Evolutionary conservation across 345 rosid species (phyloP), one percentile per base, ranked within the genome.

Genomic region (Gossypium raimondii): DNA sequence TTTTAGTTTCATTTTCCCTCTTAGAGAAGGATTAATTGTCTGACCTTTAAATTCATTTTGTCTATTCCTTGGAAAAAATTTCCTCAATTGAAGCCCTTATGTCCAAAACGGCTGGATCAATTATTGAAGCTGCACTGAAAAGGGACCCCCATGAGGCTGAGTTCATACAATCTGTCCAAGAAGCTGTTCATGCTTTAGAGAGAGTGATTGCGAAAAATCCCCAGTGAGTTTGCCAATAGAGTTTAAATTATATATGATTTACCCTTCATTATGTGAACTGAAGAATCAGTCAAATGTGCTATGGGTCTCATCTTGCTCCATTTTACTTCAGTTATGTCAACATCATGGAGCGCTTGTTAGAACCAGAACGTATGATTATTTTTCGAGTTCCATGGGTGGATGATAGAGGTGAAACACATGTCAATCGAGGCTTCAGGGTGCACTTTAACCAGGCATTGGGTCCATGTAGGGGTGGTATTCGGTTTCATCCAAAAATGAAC

Each of bases 51-150:
- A 66, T 48, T 53, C 51, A 41, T 75, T 75, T 53, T 50, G 64
- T 73, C 58, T 73, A 53, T 67, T 38, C 48, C 16, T 68, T 77
- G 76, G 43, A 75, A 50, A 65, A 72, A 18, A 67, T 81, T 78
- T 76, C 76, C 66, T 74, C 55, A 78, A 82, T 78, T 89, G 90
- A 89, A 95, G 99, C 99, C 77, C 88, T 95, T 75, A 95, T 95
- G 99, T 95, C 99, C 27, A 95, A 93, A 86, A 90, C 93, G 44
- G 99, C 99, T 85, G 99, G 99, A 77, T 91, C 99, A 70, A 95
- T 95, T 67, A 83, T 95, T 77, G 97, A 95, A 81, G 89, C 92
- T 72, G 93, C 89, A 34, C 81, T 93, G 71, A 93, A 86, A 84
- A 89, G 97, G 86, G 99, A 95, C 81, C 98, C 99, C 67, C 87